Percentiles rank a stretch among this genome's conserved stretches.
phyloP scores from a whole-genome alignment of 257 asterid genomes.

The Nyctanthes arbortristis region DNA sequence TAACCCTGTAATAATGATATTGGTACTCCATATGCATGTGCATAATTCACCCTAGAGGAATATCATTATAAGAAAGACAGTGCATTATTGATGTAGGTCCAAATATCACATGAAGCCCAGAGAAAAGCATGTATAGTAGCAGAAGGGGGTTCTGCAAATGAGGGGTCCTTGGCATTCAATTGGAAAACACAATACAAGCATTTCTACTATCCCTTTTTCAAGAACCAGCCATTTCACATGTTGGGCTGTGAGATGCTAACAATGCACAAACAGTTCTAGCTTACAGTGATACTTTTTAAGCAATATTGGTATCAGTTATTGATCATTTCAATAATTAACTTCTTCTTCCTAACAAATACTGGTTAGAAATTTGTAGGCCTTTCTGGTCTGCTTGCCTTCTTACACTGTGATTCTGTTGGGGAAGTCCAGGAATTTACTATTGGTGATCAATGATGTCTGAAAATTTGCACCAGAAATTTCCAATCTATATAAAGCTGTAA shows the following conservation, averaged over 20 bases:
- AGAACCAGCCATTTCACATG: background rate
- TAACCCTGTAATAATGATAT: background rate
- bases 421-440: background rate
- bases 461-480: background rate
- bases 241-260: background rate
- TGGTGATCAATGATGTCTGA: background rate
- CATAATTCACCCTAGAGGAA: background rate
- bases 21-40: background rate
- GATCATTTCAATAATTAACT: too few species aligned
- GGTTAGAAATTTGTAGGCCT: background rate
- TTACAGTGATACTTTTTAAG: background rate
- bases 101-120: background rate
- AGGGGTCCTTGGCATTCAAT: conserved; percentile 2
- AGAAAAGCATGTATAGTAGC: background rate
- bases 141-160: background rate
- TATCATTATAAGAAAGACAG: background rate
- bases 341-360: background rate
- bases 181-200: background rate
- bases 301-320: background rate
- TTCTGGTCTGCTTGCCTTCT: background rate
- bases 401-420: background rate
- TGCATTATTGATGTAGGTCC: background rate
- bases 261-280: background rate
- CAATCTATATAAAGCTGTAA: background rate
- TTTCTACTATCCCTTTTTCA: background rate